These are phyloP conservation scores for Pseudonectria buxi DNA, from an alignment of 2,329 filamentous ascomycete species.

Conservation along the genomic window DNA sequence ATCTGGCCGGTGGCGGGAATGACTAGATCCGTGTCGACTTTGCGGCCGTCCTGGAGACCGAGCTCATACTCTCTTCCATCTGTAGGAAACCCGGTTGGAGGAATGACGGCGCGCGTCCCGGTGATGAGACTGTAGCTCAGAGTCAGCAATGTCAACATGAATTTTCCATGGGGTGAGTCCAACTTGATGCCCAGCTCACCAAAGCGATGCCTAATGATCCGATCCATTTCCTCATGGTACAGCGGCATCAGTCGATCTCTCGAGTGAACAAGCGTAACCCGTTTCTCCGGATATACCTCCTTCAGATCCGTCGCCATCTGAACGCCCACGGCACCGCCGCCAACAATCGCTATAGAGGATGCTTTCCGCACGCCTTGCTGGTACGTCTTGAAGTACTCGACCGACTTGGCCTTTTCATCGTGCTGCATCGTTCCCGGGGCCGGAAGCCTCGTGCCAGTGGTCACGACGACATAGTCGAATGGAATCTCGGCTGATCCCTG, in stretches of 20 bases:
- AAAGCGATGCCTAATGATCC: slow-evolving; percentile 12
- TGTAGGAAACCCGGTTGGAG: slow-evolving; percentile 13
- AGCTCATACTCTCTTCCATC: slow-evolving; percentile 13
- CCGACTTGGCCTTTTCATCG: slow-evolving; percentile 14
- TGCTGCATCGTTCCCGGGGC: slow-evolving; percentile 18
- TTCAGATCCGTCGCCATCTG: slow-evolving; percentile 21
- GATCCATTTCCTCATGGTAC: slow-evolving; percentile 19
- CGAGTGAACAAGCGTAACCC: slow-evolving; percentile 17
- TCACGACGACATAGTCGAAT: slow-evolving; percentile 17
- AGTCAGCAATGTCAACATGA: not conserved
- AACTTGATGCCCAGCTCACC: slow-evolving; percentile 18
- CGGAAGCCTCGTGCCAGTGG: slow-evolving; percentile 17
- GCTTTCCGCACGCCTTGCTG: slow-evolving; percentile 15
- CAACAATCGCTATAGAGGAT: slow-evolving; percentile 17
- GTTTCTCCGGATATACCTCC: slow-evolving; percentile 18
- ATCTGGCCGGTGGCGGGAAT: slow-evolving; percentile 19
- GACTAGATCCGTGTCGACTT: slow-evolving; percentile 14
- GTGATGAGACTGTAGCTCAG: slow-evolving; percentile 11
- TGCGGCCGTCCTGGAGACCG: slow-evolving; percentile 16
- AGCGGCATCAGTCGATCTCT: slow-evolving; percentile 18
- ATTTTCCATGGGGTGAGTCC: not conserved
- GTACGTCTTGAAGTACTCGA: slow-evolving; percentile 17
- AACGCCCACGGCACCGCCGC: slow-evolving; percentile 18
- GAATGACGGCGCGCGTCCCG: slow-evolving; percentile 15
- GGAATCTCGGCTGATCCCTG: slow-evolving; percentile 16